A percentile compares a stretch with the other conserved stretches of the same genome.
Evolutionary conservation across 2,329 filamentous ascomycete species (phyloP).

Genomic region (Cryphonectria radicalis): DNA sequence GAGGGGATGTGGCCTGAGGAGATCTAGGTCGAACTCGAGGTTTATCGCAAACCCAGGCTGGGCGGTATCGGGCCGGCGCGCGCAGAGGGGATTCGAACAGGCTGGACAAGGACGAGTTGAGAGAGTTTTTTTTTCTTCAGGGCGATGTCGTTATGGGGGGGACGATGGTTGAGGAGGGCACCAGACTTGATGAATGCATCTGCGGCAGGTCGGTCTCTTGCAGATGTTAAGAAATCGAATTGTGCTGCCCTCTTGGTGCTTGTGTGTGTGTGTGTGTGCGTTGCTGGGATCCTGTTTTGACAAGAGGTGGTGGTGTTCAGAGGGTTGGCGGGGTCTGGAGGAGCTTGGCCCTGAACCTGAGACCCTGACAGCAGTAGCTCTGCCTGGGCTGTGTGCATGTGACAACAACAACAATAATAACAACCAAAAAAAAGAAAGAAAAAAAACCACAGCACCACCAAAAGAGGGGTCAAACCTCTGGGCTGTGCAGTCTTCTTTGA

Average conservation of each 20-base stretch:
- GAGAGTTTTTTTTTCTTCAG: background rate
- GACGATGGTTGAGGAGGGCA: background rate
- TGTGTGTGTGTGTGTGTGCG: conserved; percentile 12
- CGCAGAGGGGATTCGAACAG: background rate
- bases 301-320: conserved; percentile 5
- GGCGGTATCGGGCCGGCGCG: conserved; percentile 1
- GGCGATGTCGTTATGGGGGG: background rate
- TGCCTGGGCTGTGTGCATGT: conserved; percentile 6
- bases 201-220: conserved; percentile 10
- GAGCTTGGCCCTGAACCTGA: conserved; percentile 8
- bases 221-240: background rate
- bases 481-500: background rate
- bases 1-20: conserved; percentile 5
- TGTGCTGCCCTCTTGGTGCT: background rate
- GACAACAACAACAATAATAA: conserved; percentile 1
- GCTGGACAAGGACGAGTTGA: background rate
- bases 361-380: conserved; percentile 4
- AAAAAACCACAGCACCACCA: background rate
- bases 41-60: conserved; percentile 11
- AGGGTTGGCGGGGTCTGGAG: conserved; percentile 5
- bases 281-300: background rate
- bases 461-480: background rate
- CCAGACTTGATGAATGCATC: conserved; percentile 27
- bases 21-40: conserved; percentile 6
- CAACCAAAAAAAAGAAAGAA: background rate